These are phyloP conservation scores for Dipodascopsis uninucleata DNA, from an alignment of 805 yeast genomes.

Conservation along the genomic window DNA sequence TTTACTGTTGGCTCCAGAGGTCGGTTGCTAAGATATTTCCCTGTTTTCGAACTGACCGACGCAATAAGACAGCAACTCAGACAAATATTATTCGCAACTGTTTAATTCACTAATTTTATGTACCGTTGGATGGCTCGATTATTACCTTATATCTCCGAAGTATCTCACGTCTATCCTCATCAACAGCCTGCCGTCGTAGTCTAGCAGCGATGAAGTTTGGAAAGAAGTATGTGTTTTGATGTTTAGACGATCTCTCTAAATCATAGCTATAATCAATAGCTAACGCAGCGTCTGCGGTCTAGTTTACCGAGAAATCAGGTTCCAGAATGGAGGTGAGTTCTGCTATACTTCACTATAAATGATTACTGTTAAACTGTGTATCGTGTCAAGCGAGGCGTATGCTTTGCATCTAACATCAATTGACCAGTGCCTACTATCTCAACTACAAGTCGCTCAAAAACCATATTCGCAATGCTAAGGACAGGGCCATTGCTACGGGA, in stretches of 20 bases:
- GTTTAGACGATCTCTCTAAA: background rate
- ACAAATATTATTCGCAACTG: too few species aligned
- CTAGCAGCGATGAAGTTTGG: slow-evolving; percentile 64
- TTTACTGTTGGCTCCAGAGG: too few species aligned
- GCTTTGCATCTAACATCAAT: background rate
- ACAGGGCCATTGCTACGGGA: slow-evolving; percentile 14
- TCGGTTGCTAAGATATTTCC: too few species aligned
- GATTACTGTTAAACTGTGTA: background rate
- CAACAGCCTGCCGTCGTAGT: too few species aligned
- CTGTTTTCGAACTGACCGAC: too few species aligned
- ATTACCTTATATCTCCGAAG: too few species aligned
- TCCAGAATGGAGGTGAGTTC: slow-evolving; percentile 75
- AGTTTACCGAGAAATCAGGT: slow-evolving; percentile 74
- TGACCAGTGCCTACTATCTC: slow-evolving; percentile 56
- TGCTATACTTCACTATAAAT: too few species aligned
- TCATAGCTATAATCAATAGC: background rate
- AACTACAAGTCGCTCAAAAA: slow-evolving; percentile 82
- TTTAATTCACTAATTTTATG: too few species aligned
- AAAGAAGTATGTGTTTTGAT: slow-evolving; percentile 47
- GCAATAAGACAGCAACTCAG: too few species aligned
- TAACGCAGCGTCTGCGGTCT: slow-evolving; percentile 1
- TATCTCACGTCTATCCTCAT: too few species aligned
- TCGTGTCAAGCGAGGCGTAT: background rate
- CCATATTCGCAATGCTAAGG: slow-evolving; percentile 59
- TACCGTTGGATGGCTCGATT: too few species aligned